phyloP scores from a whole-genome alignment of 1,284 basidiomycete species.

The Abortiporus biennis region DNA sequence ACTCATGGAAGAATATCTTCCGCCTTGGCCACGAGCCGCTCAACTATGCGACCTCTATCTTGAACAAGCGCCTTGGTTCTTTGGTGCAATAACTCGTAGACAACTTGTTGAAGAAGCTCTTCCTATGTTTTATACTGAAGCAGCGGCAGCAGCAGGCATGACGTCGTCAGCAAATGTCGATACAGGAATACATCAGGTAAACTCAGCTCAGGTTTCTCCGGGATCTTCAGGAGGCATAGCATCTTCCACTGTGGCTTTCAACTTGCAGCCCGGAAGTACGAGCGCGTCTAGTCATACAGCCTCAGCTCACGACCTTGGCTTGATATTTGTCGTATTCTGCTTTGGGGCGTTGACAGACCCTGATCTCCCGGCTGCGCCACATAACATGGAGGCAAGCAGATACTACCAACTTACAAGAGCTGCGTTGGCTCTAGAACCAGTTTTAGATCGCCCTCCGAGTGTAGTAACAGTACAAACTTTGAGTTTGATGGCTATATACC shows the following conservation, averaged over 20 bases:
- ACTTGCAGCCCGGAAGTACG: slow-evolving; percentile 7
- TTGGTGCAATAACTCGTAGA: slow-evolving; percentile 53
- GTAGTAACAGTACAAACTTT: slow-evolving; percentile 64
- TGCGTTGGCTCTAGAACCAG: slow-evolving; percentile 56
- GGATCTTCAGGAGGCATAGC: slow-evolving; percentile 10
- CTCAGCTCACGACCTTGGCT: slow-evolving; percentile 42
- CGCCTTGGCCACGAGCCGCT: slow-evolving; percentile 48
- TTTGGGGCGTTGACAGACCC: slow-evolving; percentile 58
- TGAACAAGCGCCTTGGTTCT: slow-evolving; percentile 72
- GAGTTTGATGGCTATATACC: slow-evolving; percentile 62
- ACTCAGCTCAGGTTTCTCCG: background rate
- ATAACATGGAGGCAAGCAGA: slow-evolving; percentile 50
- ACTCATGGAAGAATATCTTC: slow-evolving; percentile 44
- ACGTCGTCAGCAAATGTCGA: slow-evolving; percentile 4
- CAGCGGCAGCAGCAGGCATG: too few relatives aligned
- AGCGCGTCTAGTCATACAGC: slow-evolving; percentile 11
- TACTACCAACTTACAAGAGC: slow-evolving; percentile 57
- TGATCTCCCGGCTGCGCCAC: slow-evolving; percentile 47
- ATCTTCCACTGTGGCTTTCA: slow-evolving; percentile 13
- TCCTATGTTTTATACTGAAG: slow-evolving; percentile 58
- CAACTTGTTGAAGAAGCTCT: slow-evolving; percentile 62
- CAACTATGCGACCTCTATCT: slow-evolving; percentile 58
- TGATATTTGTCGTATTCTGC: slow-evolving; percentile 53
- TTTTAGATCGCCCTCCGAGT: slow-evolving; percentile 59
- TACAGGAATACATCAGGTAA: background rate